Base-by-base conservation (phyloP, 2,329 filamentous ascomycete genomes). In the Hymenoscyphus infarciens region DNA sequence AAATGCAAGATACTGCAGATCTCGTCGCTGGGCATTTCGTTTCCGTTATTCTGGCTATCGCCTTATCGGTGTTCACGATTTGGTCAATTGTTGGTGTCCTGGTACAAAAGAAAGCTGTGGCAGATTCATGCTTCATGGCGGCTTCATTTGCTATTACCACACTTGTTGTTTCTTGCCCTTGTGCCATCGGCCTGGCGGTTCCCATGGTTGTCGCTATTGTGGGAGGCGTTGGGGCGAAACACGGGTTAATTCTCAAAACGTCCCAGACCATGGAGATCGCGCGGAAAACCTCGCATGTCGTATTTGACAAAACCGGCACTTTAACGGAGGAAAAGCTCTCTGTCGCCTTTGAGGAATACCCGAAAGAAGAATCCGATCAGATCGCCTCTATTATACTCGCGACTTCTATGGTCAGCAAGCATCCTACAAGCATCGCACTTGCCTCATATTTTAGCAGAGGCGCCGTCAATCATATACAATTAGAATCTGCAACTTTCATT, bases 281-380 rank as follows among this genome's bases (percentile, higher is more conserved):
- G 0, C 77, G 82, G 59, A 87, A 84, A 63, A 77, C 83, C 0
- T 81, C 84, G 0, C 85, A 92, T 68, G 82, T 92, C 1, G 81
- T 94, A 0, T 89, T 94, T 67, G 90, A 94, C 77, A 94, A 94
- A 75, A 94, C 91, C 0, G 90, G 90, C 0, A 94, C 90, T 0
- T 73, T 94, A 8, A 93, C 90, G 0, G 73, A 78, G 29, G 87
- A 86, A 0, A 78, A 80, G 1, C 68, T 89, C 35, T 74, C 76
- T 55, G 74, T 84, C 60, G 72, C 73, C 63, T 29, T 72, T 60
- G 73, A 81, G 69, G 42, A 76, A 63, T 70, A 75, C 75, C 70
- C 75, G 0, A 64, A 67, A 6, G 69, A 75, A 64, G 61, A 71
- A 3, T 13, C 53, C 11, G 66, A 59, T 35, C 42, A 54, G 7